Base-by-base conservation (phyloP, 129 eudicot genomes). In the Saussurea involucrata region DNA sequence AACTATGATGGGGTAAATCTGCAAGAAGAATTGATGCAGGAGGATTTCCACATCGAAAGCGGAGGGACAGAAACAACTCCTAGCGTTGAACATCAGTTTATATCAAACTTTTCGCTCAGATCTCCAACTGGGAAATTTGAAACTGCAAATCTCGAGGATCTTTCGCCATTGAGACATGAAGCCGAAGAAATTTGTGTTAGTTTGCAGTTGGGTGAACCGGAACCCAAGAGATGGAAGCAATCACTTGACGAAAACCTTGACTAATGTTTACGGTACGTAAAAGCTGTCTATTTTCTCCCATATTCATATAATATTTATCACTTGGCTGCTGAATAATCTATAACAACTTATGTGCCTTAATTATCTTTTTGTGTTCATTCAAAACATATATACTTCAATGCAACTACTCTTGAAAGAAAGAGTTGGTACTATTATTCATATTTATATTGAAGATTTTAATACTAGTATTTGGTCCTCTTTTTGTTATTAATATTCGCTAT, bases 181-280 rank as follows among this genome's bases (percentile, higher is more conserved):
- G 32, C 78, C 18, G 87, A 73, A 27, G 88, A 81, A 68, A 76
- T 81, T 18, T 81, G 80, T 24, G 87, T 89, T 65, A 84, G 88
- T 31, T 55, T 89, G 82, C 85, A 79, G 78, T 71, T 89, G 68
- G 94, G 90, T 42, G 90, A 86, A 77, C 90, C 88, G 1, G 85
- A 84, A 68, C 82, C 86, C 9, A 87, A 87, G 78, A 78, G 88
- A 76, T 78, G 91, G 72, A 87, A 87, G 75, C 82, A 67, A 44
- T 60, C 75, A 60, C 61, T 21, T 46, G 77, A 15, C 0, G 70
- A 65, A 66, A 74, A 80, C 36, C 21, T 44, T 20, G 31, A 13
- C 13, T 76, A 8, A 60, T 22, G 27, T 60, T 58, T 37, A 68
- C 24, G 42, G 68, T 22, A 32, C 32, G 46, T 11, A 53, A 53